These are phyloP conservation scores for Rhododendron henanense DNA, from an alignment of 148 eudicot genomes.

Conservation along the genomic window DNA sequence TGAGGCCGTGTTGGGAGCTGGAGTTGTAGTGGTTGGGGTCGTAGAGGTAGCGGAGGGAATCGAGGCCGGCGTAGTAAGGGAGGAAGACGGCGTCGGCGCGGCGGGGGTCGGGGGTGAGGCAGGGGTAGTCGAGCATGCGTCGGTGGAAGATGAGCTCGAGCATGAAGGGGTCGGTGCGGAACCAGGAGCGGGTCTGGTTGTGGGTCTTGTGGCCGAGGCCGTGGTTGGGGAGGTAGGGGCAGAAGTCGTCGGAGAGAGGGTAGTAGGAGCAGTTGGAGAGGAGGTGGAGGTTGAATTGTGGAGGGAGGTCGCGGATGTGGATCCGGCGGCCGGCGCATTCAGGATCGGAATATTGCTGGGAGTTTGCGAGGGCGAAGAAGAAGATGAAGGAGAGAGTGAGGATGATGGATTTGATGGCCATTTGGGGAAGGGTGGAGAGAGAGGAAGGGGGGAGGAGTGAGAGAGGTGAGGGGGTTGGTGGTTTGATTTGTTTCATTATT, in stretches of 20 bases:
- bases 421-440: conserved; percentile 1
- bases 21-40: conserved; percentile 49
- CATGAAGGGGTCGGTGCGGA: conserved; percentile 62
- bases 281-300: conserved; percentile 65
- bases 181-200: conserved; percentile 70
- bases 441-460: not conserved
- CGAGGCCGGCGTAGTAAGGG: conserved; percentile 69
- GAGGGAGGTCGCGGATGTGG: conserved; percentile 71
- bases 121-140: conserved; percentile 83
- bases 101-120: conserved; percentile 45
- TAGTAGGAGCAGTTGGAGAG: conserved; percentile 59
- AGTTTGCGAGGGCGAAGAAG: conserved; percentile 7
- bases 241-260: conserved; percentile 55
- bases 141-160: conserved; percentile 86
- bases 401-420: conserved; percentile 15
- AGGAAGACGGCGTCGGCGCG: conserved; percentile 57
- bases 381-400: conserved; percentile 19
- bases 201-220: conserved; percentile 83
- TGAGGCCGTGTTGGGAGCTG: conserved; percentile 50
- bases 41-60: conserved; percentile 49
- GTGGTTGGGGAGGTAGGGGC: conserved; percentile 65
- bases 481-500: not conserved
- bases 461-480: not conserved
- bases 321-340: conserved; percentile 60
- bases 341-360: conserved; percentile 25